Conservation (phyloP, 78 protist genomes). For the Dictyostelium firmibasis region DNA sequence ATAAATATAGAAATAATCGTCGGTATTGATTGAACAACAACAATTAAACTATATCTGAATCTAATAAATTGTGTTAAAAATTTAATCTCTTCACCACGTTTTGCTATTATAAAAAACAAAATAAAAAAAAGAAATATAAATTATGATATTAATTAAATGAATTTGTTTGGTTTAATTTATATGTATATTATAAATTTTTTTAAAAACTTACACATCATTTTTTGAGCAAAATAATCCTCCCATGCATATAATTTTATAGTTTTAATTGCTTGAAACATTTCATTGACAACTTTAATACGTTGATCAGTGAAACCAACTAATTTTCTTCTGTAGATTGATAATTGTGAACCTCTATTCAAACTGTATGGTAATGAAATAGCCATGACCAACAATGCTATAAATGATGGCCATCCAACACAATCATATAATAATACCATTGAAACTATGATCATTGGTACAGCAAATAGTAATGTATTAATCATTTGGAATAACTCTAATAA, state of each 20-base stretch:
- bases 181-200: background rate
- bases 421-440: conserved; percentile 48
- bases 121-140: no score
- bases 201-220: background rate
- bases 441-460: conserved; percentile 72
- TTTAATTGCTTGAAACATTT: conserved; percentile 84
- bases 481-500: conserved; percentile 61
- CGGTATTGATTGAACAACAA: conserved; percentile 23
- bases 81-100: background rate
- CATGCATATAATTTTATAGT: conserved; percentile 93
- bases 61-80: background rate
- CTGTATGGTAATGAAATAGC: conserved; percentile 36
- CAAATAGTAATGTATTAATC: conserved; percentile 82
- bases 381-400: conserved; percentile 54
- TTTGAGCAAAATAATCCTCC: conserved; percentile 72
- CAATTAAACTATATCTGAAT: background rate
- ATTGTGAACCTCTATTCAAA: conserved; percentile 3
- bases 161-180: no score
- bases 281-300: conserved; percentile 81
- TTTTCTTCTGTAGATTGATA: background rate
- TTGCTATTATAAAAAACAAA: background rate
- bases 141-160: no score
- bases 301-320: conserved; percentile 47
- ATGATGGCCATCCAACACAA: conserved; percentile 23
- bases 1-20: conserved; percentile 36